phyloP scores from a whole-genome alignment of 345 rosid genomes.

The Acer negundo region DNA sequence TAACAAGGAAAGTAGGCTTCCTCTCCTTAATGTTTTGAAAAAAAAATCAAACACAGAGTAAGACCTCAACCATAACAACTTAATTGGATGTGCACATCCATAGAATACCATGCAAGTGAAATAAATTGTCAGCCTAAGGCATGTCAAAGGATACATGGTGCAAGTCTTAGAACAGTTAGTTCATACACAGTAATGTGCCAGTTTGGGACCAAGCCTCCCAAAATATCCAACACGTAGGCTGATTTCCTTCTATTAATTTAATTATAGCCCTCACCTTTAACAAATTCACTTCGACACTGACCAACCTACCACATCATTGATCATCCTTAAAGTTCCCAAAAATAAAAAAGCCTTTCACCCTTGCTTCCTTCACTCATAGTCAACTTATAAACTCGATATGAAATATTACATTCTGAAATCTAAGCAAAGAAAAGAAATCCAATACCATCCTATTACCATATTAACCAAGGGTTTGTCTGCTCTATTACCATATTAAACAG shows the following conservation, averaged over 20 bases:
- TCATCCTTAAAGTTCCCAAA: not conserved
- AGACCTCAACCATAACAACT: not conserved
- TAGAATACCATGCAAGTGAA: too few species aligned
- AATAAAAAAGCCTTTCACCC: not conserved
- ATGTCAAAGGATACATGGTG: not conserved
- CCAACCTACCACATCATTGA: not conserved
- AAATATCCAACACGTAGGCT: not conserved
- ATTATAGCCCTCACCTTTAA: not conserved
- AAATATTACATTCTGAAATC: not conserved
- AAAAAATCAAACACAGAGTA: not conserved
- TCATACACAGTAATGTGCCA: not conserved
- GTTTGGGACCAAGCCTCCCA: not conserved
- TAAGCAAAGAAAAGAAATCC: not conserved
- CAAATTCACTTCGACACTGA: not conserved
- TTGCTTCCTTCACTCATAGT: not conserved
- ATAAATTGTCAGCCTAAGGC: too few species aligned
- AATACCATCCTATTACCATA: not conserved
- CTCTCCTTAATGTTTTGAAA: not conserved
- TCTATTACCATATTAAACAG: not conserved
- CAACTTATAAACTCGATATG: not conserved
- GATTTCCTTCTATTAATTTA: not conserved
- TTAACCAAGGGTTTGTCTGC: not conserved
- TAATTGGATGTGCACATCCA: not conserved
- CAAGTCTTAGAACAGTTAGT: not conserved
- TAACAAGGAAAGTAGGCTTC: constrained; percentile 5